Percentiles rank a stretch among this genome's conserved stretches.
These are phyloP conservation scores for Stephania yunnanensis DNA, from an alignment of 164 flowering plant species.

Conservation along the genomic window DNA sequence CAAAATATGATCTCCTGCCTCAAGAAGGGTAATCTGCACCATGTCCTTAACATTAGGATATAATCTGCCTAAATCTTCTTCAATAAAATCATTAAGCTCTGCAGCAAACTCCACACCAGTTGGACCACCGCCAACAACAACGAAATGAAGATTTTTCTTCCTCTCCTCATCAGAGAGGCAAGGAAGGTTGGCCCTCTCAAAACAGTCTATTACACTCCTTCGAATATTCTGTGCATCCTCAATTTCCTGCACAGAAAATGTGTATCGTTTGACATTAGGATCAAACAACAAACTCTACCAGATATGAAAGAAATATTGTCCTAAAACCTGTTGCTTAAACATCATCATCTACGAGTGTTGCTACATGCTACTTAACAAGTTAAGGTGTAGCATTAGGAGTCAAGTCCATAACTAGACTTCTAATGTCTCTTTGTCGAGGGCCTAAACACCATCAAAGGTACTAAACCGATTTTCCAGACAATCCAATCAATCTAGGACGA, in stretches of 20 bases:
- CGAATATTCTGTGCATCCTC: conserved; percentile 93
- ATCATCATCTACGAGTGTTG: neutral
- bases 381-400: neutral
- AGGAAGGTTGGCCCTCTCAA: conserved; percentile 80
- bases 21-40: conserved; percentile 75
- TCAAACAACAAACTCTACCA: neutral
- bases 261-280: neutral
- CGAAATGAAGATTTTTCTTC: conserved; percentile 72
- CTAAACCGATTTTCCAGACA: neutral
- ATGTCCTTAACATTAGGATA: conserved; percentile 60
- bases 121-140: conserved; percentile 96
- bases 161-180: conserved; percentile 67
- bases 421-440: neutral
- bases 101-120: conserved; percentile 98
- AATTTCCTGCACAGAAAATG: conserved; percentile 52
- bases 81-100: conserved; percentile 78
- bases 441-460: neutral
- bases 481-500: neutral
- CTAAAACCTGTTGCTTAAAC: neutral
- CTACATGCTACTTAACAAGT: too few species aligned
- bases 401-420: too few species aligned
- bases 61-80: conserved; percentile 55
- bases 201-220: conserved; percentile 69
- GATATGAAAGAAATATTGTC: neutral
- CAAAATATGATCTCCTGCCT: conserved; percentile 84